These are phyloP conservation scores for Scheffersomyces insectosa DNA, from an alignment of 1,139 yeast genomes.

Conservation along the genomic window DNA sequence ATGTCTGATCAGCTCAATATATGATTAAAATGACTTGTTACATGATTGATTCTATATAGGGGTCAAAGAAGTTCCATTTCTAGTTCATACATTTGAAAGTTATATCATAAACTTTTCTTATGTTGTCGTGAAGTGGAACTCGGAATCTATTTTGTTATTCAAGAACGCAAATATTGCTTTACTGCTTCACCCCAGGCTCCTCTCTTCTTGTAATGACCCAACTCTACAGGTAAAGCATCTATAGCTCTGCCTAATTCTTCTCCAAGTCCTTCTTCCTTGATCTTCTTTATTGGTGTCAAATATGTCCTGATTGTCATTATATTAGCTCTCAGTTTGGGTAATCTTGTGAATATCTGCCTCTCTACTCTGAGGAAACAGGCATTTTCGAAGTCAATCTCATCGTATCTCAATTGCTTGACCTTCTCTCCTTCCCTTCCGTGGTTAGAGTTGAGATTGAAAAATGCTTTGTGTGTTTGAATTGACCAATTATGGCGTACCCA, in stretches of 20 bases:
- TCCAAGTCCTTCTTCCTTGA: conserved; percentile 39
- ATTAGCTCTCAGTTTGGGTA: conserved; percentile 40
- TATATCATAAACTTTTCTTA: not conserved
- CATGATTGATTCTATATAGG: not conserved
- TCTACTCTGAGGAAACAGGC: conserved; percentile 41
- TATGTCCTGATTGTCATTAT: conserved; percentile 45
- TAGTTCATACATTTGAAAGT: not conserved
- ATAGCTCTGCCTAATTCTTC: conserved; percentile 57
- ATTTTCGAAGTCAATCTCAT: conserved; percentile 39
- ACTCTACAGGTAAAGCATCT: conserved; percentile 55
- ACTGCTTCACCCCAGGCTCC: conserved; percentile 70
- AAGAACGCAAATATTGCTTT: conserved; percentile 35
- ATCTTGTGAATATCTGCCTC: conserved; percentile 40
- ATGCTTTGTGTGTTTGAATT: conserved; percentile 34
- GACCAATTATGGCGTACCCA: conserved; percentile 48
- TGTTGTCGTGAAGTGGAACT: not conserved
- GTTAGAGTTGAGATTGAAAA: conserved; percentile 28
- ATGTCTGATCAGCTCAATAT: conserved; percentile 1
- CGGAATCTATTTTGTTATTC: not conserved
- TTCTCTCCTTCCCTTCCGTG: conserved; percentile 37
- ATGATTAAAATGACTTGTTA: not conserved
- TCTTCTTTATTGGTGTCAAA: conserved; percentile 34
- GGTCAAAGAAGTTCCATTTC: too few relatives aligned
- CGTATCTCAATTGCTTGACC: conserved; percentile 18
- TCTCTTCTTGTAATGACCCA: conserved; percentile 61